These are phyloP conservation scores for Solanum bulbocastanum DNA, from an alignment of 257 asterid species.

Conservation along the genomic window DNA sequence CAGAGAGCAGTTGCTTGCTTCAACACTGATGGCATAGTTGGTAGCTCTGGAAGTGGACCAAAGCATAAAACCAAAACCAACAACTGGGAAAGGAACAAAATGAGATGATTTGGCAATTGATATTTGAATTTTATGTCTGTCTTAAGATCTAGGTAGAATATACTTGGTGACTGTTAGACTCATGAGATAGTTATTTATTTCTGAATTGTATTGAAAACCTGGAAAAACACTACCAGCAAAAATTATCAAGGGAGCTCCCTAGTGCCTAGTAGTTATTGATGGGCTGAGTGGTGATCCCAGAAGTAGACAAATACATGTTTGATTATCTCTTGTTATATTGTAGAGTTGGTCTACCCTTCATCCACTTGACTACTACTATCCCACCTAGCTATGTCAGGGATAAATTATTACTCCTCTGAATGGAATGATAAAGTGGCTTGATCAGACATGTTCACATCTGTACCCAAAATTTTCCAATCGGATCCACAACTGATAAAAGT, in stretches of 20 bases:
- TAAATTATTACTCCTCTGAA: neutral
- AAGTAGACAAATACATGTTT: neutral
- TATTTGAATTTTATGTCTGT: neutral
- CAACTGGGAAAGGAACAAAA: conserved; percentile 4
- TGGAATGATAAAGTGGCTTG: neutral
- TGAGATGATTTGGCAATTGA: neutral
- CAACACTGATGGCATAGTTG: neutral
- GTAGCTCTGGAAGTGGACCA: neutral
- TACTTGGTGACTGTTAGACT: neutral
- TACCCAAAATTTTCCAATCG: neutral
- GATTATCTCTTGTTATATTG: neutral
- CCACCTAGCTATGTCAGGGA: neutral
- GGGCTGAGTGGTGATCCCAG: neutral
- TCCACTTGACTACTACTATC: neutral
- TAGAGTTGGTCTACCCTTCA: neutral
- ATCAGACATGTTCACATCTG: neutral
- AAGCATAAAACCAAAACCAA: conserved; percentile 2
- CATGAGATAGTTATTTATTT: neutral
- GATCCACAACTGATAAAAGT: neutral
- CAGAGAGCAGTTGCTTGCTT: conserved; percentile 1
- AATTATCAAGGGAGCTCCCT: neutral
- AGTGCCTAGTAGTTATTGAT: neutral
- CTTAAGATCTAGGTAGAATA: neutral
- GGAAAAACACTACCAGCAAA: neutral
- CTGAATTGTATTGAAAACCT: neutral